phyloP scores from a whole-genome alignment of 345 rosid species.

The Acer negundo region DNA sequence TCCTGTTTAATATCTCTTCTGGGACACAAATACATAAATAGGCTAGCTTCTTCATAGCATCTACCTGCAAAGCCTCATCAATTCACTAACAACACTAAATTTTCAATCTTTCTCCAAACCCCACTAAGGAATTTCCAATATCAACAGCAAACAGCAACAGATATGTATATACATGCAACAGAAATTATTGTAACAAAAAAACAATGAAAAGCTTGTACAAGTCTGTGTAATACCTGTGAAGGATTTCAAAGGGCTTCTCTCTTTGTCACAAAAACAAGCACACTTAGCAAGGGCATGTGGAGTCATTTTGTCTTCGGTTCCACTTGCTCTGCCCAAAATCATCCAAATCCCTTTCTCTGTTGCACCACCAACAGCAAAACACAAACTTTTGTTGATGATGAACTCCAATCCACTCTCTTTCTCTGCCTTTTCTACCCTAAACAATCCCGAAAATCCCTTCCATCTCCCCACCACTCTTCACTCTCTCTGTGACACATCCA shows the following conservation, averaged over 20 bases:
- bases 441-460: too few species aligned
- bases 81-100: not conserved
- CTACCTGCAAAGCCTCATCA: constrained; percentile 35
- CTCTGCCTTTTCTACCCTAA: too few species aligned
- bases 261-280: not conserved
- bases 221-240: not conserved
- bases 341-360: too few species aligned
- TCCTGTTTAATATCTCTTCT: constrained; percentile 19
- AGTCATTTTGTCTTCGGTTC: too few species aligned
- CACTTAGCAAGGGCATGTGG: too few species aligned
- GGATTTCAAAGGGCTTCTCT: not conserved
- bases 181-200: not conserved
- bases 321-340: too few species aligned
- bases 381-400: too few species aligned
- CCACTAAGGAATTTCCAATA: not conserved
- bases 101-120: not conserved
- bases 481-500: too few species aligned
- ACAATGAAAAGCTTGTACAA: not conserved
- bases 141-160: not conserved
- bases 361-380: too few species aligned
- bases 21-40: constrained; percentile 37
- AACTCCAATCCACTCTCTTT: too few species aligned
- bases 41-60: constrained; percentile 41
- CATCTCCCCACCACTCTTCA: too few species aligned
- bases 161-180: not conserved